Percentiles rank a stretch among this genome's conserved stretches.
Conservation (phyloP, 805 yeast species). For the Candida morakotiae region DNA sequence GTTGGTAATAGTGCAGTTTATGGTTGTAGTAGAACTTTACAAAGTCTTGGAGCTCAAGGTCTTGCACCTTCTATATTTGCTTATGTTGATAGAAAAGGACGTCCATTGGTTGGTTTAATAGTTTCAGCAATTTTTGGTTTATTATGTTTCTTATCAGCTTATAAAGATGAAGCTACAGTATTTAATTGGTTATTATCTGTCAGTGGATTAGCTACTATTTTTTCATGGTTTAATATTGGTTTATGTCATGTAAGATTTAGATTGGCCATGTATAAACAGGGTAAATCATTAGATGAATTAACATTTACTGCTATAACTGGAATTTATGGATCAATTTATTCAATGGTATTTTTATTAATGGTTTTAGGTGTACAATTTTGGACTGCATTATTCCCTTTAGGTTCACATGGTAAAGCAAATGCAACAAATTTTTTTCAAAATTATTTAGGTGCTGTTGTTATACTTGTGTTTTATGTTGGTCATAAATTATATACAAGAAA, state of each 20-base stretch:
- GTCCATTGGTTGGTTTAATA: constrained; percentile 37
- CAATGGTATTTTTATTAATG: constrained; percentile 26
- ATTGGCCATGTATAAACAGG: constrained; percentile 31
- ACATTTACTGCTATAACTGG: constrained; percentile 33
- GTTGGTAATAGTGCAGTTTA: constrained; percentile 75
- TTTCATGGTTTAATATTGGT: constrained; percentile 39
- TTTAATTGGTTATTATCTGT: constrained; percentile 41
- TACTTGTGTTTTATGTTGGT: constrained; percentile 29
- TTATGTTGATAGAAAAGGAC: constrained; percentile 38
- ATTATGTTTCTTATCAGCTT: constrained; percentile 35
- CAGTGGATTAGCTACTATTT: constrained; percentile 37
- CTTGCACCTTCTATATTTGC: constrained; percentile 51
- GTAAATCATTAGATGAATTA: constrained; percentile 31
- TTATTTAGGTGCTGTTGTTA: constrained; percentile 30
- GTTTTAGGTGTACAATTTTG: constrained; percentile 35
- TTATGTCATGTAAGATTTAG: constrained; percentile 39
- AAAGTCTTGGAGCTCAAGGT: constrained; percentile 67
- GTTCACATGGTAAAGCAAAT: constrained; percentile 22
- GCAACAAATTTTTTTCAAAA: constrained; percentile 34
- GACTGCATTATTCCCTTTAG: constrained; percentile 39
- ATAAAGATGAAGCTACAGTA: constrained; percentile 24
- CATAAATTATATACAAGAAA: constrained; percentile 36
- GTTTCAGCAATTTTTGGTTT: constrained; percentile 32
- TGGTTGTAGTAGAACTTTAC: constrained; percentile 69
- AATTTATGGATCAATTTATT: constrained; percentile 31